Conservation (phyloP, 805 yeast genomes). For the Candida taoyuanica region DNA sequence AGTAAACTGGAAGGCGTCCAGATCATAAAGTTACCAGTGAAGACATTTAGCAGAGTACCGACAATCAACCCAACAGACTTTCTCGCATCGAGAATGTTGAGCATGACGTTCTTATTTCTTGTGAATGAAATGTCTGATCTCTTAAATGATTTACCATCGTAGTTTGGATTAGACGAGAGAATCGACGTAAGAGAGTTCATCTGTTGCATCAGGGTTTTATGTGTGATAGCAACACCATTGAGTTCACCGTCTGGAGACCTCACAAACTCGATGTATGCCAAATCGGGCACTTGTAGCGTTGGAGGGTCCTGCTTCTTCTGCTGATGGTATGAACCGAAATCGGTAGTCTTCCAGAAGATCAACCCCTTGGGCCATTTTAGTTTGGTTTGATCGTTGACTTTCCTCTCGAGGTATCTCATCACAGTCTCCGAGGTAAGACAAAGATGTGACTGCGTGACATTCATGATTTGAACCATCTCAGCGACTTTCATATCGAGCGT, state of each 20-base stretch:
- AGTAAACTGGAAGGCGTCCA: constrained; percentile 75
- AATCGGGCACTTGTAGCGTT: constrained; percentile 66
- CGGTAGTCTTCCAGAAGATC: constrained; percentile 78
- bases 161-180: constrained; percentile 57
- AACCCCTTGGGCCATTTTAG: constrained; percentile 72
- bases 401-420: constrained; percentile 65
- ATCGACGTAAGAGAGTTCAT: constrained; percentile 72
- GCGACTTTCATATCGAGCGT: constrained; percentile 64
- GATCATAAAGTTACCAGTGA: constrained; percentile 74
- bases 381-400: constrained; percentile 40
- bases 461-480: constrained; percentile 70
- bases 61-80: constrained; percentile 82
- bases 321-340: constrained; percentile 68
- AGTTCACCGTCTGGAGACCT: constrained; percentile 87
- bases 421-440: constrained; percentile 80
- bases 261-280: constrained; percentile 91
- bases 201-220: constrained; percentile 82
- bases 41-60: constrained; percentile 77
- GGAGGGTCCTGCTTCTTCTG: constrained; percentile 57
- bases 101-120: constrained; percentile 47
- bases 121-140: constrained; percentile 47
- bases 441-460: constrained; percentile 68
- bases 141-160: constrained; percentile 41
- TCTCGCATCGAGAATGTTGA: constrained; percentile 63
- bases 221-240: constrained; percentile 91